Conservation (phyloP, 345 rosid species). For the Brassica napus region Da-Ae NC_063441.1:21156501-21157000, state of each 20-base stretch:
- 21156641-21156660: no score
- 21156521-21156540: no score
- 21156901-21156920: conserved; percentile 81
- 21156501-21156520: not conserved
- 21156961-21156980: conserved; percentile 90
- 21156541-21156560: not conserved
- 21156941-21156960: conserved; percentile 86
- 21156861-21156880: conserved; percentile 83
- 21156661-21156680: not conserved
- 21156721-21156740: conserved; percentile 1
- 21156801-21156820: conserved; percentile 54
- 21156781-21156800: conserved; percentile 25
- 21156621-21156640: no score
- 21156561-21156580: not conserved
- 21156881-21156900: conserved; percentile 81
- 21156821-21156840: conserved; percentile 74
- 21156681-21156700: not conserved
- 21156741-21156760: not conserved
- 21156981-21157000: conserved; percentile 76
- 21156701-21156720: not conserved
- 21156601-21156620: not conserved
- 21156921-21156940: conserved; percentile 84
- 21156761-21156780: not conserved
- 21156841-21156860: conserved; percentile 71
- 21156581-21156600: not conserved